phyloP scores from a whole-genome alignment of 495 filamentous ascomycete species.

The Penicillium robsamsonii region DNA sequence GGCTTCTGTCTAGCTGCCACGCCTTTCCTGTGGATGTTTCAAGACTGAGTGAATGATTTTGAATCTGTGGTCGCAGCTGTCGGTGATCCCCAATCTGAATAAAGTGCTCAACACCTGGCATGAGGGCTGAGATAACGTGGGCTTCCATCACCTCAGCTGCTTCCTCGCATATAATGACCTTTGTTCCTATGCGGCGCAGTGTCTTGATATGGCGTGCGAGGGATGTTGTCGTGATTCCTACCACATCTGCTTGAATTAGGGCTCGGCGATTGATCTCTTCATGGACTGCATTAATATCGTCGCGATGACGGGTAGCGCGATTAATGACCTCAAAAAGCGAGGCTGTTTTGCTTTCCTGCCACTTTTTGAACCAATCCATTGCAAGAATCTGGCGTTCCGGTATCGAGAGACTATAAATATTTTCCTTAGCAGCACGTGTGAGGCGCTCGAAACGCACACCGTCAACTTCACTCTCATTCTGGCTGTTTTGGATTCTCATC shows the following conservation, averaged over 20 bases:
- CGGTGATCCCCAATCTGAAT: conserved; percentile 71
- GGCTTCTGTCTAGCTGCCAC: conserved; percentile 12
- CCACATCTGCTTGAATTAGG: conserved; percentile 23
- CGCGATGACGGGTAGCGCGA: conserved; percentile 3
- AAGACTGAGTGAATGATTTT: conserved; percentile 50
- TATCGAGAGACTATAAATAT: conserved; percentile 5
- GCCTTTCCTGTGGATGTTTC: conserved; percentile 7
- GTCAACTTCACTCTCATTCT: conserved; percentile 8
- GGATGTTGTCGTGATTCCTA: conserved; percentile 37
- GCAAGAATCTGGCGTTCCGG: conserved; percentile 7
- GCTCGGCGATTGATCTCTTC: conserved; percentile 14
- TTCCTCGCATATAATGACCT: conserved; percentile 64
- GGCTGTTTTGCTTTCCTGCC: conserved; percentile 2
- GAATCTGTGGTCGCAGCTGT: conserved; percentile 62
- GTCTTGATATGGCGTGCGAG: conserved; percentile 28
- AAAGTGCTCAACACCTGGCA: conserved; percentile 62
- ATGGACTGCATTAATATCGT: conserved; percentile 10
- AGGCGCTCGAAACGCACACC: conserved; percentile 3
- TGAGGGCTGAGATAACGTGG: conserved; percentile 59
- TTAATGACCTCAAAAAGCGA: conserved; percentile 11
- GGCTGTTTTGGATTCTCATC: not conserved
- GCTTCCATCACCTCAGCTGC: conserved; percentile 70
- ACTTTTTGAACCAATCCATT: conserved; percentile 10
- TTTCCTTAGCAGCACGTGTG: not conserved
- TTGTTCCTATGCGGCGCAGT: conserved; percentile 39